Evolutionary conservation across 2,329 filamentous ascomycete species (phyloP).

Genomic region (Pleurostoma richardsiae): DNA sequence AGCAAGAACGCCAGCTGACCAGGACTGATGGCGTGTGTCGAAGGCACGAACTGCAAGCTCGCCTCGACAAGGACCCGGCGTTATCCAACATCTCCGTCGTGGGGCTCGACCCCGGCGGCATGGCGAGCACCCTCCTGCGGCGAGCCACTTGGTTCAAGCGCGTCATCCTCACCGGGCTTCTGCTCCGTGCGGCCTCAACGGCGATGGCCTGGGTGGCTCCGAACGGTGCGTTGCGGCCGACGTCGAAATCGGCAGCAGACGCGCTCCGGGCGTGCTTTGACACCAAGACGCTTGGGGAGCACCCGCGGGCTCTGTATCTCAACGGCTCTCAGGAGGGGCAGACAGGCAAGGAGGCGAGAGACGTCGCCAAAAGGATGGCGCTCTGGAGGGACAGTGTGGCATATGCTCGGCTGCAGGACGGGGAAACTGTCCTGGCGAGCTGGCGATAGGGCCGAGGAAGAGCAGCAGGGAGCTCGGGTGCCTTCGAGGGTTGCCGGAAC

Average conservation of each 20-base stretch:
- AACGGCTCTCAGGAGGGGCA: not conserved
- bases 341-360: slow-evolving; percentile 2
- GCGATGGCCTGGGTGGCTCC: not conserved
- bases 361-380: slow-evolving; percentile 1
- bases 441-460: not conserved
- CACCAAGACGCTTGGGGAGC: not conserved
- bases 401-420: slow-evolving; percentile 1
- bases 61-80: slow-evolving; percentile 17
- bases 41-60: slow-evolving; percentile 21
- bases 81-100: slow-evolving; percentile 21
- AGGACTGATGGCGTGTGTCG: not conserved
- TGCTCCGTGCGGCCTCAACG: too few relatives aligned
- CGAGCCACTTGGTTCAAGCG: slow-evolving; percentile 12
- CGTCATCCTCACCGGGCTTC: slow-evolving; percentile 1
- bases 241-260: not conserved
- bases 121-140: slow-evolving; percentile 17
- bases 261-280: not conserved
- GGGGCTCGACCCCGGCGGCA: slow-evolving; percentile 26
- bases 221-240: slow-evolving; percentile 2
- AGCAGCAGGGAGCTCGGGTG: too few relatives aligned
- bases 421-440: not conserved
- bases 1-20: too few relatives aligned
- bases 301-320: slow-evolving; percentile 1
- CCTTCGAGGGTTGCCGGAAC: too few relatives aligned
- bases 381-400: slow-evolving; percentile 2